Conservation (phyloP, 2,329 filamentous ascomycete genomes). For the Clarireedia hainanense region DNA sequence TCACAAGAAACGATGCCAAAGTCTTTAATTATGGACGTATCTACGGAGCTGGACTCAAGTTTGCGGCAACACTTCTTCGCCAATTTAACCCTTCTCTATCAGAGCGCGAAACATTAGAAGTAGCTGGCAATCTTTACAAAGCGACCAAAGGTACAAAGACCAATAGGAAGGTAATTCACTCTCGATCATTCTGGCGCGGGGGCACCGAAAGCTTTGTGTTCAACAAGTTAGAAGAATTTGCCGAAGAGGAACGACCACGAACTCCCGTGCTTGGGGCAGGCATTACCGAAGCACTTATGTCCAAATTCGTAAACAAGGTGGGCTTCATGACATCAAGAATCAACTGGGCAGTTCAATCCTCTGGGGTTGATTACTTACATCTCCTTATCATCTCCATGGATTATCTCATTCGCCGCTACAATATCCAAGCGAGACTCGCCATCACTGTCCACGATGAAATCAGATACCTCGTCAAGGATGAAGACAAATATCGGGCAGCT, state of each 20-base stretch:
- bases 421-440: conserved; percentile 74
- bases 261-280: conserved; percentile 91
- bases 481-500: conserved; percentile 81
- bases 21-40: conserved; percentile 99
- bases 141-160: conserved; percentile 89
- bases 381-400: conserved; percentile 92
- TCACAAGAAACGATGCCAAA: conserved; percentile 91
- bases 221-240: conserved; percentile 96
- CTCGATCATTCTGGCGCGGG: conserved; percentile 83
- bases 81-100: conserved; percentile 87
- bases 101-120: conserved; percentile 68
- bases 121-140: conserved; percentile 73
- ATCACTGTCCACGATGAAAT: conserved; percentile 99
- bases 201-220: conserved; percentile 97
- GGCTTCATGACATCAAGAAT: conserved; percentile 94
- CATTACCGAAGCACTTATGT: conserved; percentile 92
- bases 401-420: conserved; percentile 78
- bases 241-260: conserved; percentile 82
- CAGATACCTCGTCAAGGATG: conserved; percentile 76
- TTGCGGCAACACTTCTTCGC: conserved; percentile 79
- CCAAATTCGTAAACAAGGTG: conserved; percentile 77
- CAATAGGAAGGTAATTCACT: conserved; percentile 60
- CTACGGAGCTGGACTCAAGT: conserved; percentile 93
- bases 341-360: conserved; percentile 98
- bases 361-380: conserved; percentile 93